Evolutionary conservation across 352 stramenopile species (phyloP), one percentile per base, ranked within the genome.

Genomic region (Phytophthora colocasiae): DNA sequence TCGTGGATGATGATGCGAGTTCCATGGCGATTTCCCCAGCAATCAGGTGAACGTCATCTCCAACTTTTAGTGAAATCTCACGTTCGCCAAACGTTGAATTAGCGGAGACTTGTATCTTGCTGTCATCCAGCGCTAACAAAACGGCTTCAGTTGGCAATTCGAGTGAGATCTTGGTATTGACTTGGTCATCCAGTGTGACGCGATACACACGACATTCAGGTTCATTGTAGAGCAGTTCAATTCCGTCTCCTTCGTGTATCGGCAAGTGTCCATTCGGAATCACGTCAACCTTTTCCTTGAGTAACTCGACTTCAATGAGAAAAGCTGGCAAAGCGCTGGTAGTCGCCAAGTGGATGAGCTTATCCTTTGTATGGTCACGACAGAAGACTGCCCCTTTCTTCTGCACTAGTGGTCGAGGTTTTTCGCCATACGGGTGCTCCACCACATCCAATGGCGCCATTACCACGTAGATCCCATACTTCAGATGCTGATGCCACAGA

Each of bases 301-400:
- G 66, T 12, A 88, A 39, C 52, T 89, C 80, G 12, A 89, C 69
- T 48, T 89, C 80, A 44, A 89, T 69, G 47, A 86, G 77, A 45
- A 74, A 77, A 29, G 80, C 71, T 19, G 70, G 66, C 3, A 64
- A n/a, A 22, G 79, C 70, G 3, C 12, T 40, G 1, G 73, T 81
- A 19, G 62, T 68, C 9, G 75, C 66, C 8, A 79, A 59, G 36
- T 89, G 80, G 8, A 81, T 68, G 2, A 85, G 45, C 24, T 75
- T 63, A 63, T 87, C 77, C 29, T 74, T 67, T 19, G 69, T 81
- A 53, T 87, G 79, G 55, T 87, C 75, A 26, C 76, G 75, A 50
- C 79, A 87, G 54, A 87, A 80, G 10, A 87, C 75, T 9, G 60
- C 52, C 14, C 77, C 72, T 8, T 73, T 72, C 24, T 55, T 44